Evolutionary conservation across 1,284 basidiomycete genomes (phyloP), one percentile per base, ranked within the genome.

Genomic region (Laetiporus sulphureus): DNA sequence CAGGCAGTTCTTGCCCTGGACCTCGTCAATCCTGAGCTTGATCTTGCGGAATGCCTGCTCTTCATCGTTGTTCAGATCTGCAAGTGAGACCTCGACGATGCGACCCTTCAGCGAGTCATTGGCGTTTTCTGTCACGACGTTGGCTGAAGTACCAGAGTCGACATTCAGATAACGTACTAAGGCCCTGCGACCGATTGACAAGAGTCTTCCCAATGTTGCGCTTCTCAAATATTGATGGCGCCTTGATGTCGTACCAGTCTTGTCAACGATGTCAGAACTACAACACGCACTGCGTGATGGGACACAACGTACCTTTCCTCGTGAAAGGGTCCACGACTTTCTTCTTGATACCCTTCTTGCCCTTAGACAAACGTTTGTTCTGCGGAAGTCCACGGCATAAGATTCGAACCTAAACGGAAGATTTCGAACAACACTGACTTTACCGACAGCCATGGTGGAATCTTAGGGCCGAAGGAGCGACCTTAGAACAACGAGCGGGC

Each of bases 171-270:
- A 27, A 83, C 92, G 60, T 68, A 95, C 93, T 96, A 67, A 99
- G 73, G 71, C 96, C 96, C 72, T 92, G 88, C 39, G 95, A 96
- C 65, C 95, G 81, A 82, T 99, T 99, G 67, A 89, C 93, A 56
- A 99, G 83, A 48, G 96, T 99, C 83, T 98, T 98, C 67, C 96
- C 96, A 61, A 94, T 86, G 67, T 96, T 96, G 65, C 87, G 83
- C 60, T 88, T 83, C 71, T 98, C 95, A 67, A 99, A 99, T 71
- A 92, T 93, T 55, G 91, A 94, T 45, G 96, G 96, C 7, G 94
- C 95, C 72, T 97, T 98, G 72, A 99, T 87, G 69, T 98, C 93
- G 72, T 95, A 99, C 96, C 96, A 99, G 63, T 99, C 93, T 94
- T 54, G 30, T 11, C 30, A 5, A 5, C 22, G 20, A 34, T 7